Conservation (phyloP, 2,329 filamentous ascomycete genomes). For the Huntiella decipiens region DNA sequence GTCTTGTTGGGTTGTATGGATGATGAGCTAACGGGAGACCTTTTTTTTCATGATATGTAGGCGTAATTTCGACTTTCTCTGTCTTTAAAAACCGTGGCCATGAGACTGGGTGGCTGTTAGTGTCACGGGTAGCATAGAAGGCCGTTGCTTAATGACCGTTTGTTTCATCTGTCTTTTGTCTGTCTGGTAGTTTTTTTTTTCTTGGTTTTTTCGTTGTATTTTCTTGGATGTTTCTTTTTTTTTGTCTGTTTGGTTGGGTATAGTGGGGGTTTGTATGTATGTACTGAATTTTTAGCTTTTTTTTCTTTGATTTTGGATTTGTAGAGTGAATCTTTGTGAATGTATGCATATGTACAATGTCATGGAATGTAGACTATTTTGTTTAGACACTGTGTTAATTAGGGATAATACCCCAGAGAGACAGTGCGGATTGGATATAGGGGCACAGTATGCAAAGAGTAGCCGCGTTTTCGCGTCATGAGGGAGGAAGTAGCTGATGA, state of each 20-base stretch:
- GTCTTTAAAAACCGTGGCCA: neutral
- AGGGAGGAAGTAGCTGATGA: neutral
- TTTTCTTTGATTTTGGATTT: neutral
- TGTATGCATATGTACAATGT: neutral
- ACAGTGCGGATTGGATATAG: neutral
- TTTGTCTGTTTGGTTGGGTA: slow-evolving; percentile 9
- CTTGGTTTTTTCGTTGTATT: slow-evolving; percentile 5
- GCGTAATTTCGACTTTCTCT: neutral
- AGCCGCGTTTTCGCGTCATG: slow-evolving; percentile 3
- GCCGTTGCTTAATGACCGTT: neutral
- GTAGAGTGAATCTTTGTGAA: neutral
- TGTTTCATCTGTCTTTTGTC: slow-evolving; percentile 10
- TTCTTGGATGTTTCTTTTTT: slow-evolving; percentile 12
- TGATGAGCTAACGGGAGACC: neutral
- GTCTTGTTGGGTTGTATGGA: neutral
- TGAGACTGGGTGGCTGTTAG: neutral
- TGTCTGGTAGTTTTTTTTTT: slow-evolving; percentile 13
- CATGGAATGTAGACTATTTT: neutral
- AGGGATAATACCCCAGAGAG: neutral
- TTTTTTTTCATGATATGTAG: neutral
- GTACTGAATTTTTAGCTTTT: slow-evolving; percentile 4
- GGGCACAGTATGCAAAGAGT: slow-evolving; percentile 1
- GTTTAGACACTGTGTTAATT: neutral
- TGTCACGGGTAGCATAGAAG: neutral
- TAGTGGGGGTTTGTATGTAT: neutral